Evolutionary conservation across 768 basidiomycete species (phyloP), one percentile per base, ranked within the genome.

Genomic region (Lactarius pseudohatsudake): DNA sequence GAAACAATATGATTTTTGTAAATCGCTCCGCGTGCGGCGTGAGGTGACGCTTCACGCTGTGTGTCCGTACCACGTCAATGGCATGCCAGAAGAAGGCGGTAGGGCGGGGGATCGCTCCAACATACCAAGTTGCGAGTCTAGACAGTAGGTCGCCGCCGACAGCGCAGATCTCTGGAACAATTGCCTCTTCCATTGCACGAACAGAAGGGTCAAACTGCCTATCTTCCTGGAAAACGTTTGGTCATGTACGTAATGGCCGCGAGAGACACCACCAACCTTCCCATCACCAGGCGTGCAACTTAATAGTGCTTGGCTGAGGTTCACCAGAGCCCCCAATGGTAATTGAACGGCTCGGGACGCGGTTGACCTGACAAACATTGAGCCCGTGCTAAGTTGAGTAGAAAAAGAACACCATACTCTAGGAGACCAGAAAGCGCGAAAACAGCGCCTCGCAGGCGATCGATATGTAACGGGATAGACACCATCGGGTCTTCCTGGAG

Each of bases 271-370:
- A 41, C 50, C 26, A 65, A 82, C 83, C 72, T 79, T 76, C 22
- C 83, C 84, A 59, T 32, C 36, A 11, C 87, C 82, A 20, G 61
- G 71, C 11, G 81, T 79, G 50, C 76, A 85, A 74, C 73, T 76
- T 74, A 72, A 71, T 20, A 93, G 77, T 10, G 82, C 79, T 30
- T 78, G 72, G 30, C 81, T 79, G 38, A 92, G 81, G 54, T 81
- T 80, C 15, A 82, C 79, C 20, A 92, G 71, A 45, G 79, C 73
- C 4, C 90, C 92, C n/a, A 91, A 71, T 0, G 92, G 91, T 10
- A 94, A 72, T 68, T 82, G 80, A 0, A 94, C 85, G 20, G 89
- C 85, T 10, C 92, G 84, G 54, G 82, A 79, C 2, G 81, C 79
- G 2, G 81, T 75, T 15, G 86, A 77, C 56, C 89, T 92, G 59